Evolutionary conservation across 176 grass and related monocot species (phyloP).

Genomic region (Luzula sylvatica): DNA sequence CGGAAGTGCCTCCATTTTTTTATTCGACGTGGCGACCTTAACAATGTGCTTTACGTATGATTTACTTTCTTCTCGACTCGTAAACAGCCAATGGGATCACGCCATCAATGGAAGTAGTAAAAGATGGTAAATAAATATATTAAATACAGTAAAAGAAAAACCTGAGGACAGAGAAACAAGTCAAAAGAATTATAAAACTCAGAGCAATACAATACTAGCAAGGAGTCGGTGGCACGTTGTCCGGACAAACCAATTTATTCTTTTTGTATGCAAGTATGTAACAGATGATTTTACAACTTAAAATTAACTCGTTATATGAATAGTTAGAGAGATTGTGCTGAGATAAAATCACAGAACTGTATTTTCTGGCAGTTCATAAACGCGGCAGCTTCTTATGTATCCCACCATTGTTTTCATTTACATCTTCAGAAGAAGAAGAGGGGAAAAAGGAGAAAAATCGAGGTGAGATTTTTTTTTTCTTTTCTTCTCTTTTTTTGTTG

Average conservation of each 20-base stretch:
- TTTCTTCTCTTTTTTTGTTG: neutral
- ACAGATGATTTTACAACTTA: no score
- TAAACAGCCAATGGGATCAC: neutral
- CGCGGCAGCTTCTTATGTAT: conserved; percentile 2
- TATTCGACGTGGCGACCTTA: no score
- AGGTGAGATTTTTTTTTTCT: neutral
- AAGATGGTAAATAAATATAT: neutral
- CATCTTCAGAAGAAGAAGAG: neutral
- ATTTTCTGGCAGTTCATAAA: conserved; percentile 18
- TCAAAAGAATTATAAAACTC: conserved; percentile 9
- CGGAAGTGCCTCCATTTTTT: no score
- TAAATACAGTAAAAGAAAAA: neutral
- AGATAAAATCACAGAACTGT: neutral
- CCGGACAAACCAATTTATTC: no score
- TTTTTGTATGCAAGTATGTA: no score
- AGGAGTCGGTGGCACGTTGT: conserved; percentile 22
- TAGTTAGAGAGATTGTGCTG: neutral
- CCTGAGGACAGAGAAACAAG: conserved; percentile 6
- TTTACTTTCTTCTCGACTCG: neutral
- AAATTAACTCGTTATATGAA: neutral
- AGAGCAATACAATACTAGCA: neutral
- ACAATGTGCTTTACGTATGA: no score
- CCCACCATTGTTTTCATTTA: neutral
- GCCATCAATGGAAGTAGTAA: neutral
- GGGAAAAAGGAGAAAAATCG: neutral